A percentile compares a stretch with the other conserved stretches of the same genome.
Conservation (phyloP, 2,329 filamentous ascomycete species). For the Monosporascus sp. region DNA sequence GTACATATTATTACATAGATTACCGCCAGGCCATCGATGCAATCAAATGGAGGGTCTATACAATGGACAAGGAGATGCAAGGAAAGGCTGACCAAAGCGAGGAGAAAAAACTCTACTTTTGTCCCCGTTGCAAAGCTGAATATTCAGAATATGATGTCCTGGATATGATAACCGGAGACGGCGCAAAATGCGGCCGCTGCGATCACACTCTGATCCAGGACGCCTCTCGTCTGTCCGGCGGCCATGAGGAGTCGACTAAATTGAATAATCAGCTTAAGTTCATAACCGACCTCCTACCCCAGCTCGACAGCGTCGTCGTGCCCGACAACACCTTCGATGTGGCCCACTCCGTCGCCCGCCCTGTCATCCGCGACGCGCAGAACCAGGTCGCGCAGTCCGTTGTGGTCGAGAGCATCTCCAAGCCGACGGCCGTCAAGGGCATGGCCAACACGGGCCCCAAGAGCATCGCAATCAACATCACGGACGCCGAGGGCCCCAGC, state of each 20-base stretch:
- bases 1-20: slow-evolving; percentile 96
- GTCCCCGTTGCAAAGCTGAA: slow-evolving; percentile 73
- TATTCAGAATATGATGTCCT: slow-evolving; percentile 90
- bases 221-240: slow-evolving; percentile 62
- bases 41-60: slow-evolving; percentile 90
- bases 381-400: slow-evolving; percentile 60
- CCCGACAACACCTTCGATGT: slow-evolving; percentile 71
- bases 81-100: slow-evolving; percentile 71
- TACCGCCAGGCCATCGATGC: slow-evolving; percentile 92
- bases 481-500: slow-evolving; percentile 59
- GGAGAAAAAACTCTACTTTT: slow-evolving; percentile 91
- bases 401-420: slow-evolving; percentile 48
- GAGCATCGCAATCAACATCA: slow-evolving; percentile 66
- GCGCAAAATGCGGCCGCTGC: slow-evolving; percentile 84
- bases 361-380: slow-evolving; percentile 61
- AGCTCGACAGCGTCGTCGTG: slow-evolving; percentile 70
- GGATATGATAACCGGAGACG: slow-evolving; percentile 63
- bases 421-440: slow-evolving; percentile 65
- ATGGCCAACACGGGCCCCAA: slow-evolving; percentile 62
- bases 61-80: slow-evolving; percentile 84
- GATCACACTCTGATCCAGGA: slow-evolving; percentile 58
- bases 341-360: slow-evolving; percentile 58
- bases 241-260: slow-evolving; percentile 67
- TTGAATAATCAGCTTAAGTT: slow-evolving; percentile 78
- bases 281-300: slow-evolving; percentile 69